Conservation (phyloP, 768 basidiomycete species). For the Lactarius hatsudake region DNA sequence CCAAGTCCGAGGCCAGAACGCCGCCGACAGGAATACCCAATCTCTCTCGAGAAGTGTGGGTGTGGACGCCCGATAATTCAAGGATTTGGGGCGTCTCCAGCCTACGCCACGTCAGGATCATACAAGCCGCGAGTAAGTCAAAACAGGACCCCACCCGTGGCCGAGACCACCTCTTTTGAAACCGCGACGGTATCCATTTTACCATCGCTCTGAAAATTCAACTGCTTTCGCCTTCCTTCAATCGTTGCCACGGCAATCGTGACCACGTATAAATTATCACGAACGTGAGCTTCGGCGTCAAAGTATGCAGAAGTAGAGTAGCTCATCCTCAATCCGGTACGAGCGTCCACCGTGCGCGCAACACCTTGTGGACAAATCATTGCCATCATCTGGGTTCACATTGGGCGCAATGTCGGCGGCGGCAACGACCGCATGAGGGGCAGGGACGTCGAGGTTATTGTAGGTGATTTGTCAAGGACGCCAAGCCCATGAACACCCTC, state of each 20-base stretch:
- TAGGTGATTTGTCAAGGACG: conserved; percentile 20
- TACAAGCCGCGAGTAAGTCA: background rate
- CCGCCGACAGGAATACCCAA: conserved; percentile 22
- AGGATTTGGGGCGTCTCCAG: conserved; percentile 28
- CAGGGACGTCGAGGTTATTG: conserved; percentile 24
- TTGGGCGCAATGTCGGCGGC: background rate
- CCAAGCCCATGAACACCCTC: conserved; percentile 13
- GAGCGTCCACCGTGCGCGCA: conserved; percentile 2
- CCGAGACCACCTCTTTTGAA: conserved; percentile 21
- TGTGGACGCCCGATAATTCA: conserved; percentile 24
- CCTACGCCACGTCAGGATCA: conserved; percentile 12
- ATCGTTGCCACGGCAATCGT: conserved; percentile 19
- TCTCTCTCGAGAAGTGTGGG: conserved; percentile 20
- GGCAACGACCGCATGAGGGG: conserved; percentile 21
- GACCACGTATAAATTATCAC: conserved; percentile 18
- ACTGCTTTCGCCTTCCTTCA: conserved; percentile 20
- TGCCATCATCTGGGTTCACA: too few species aligned
- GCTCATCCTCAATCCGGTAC: too few species aligned
- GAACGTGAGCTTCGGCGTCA: conserved; percentile 11
- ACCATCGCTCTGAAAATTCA: conserved; percentile 20
- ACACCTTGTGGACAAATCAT: too few species aligned
- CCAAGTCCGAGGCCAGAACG: conserved; percentile 26
- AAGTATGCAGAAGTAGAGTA: conserved; percentile 25
- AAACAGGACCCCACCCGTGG: conserved; percentile 13
- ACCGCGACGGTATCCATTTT: conserved; percentile 20